phyloP scores from a whole-genome alignment of 2,329 filamentous ascomycete species.

The Arthrobotrys iridis region DNA sequence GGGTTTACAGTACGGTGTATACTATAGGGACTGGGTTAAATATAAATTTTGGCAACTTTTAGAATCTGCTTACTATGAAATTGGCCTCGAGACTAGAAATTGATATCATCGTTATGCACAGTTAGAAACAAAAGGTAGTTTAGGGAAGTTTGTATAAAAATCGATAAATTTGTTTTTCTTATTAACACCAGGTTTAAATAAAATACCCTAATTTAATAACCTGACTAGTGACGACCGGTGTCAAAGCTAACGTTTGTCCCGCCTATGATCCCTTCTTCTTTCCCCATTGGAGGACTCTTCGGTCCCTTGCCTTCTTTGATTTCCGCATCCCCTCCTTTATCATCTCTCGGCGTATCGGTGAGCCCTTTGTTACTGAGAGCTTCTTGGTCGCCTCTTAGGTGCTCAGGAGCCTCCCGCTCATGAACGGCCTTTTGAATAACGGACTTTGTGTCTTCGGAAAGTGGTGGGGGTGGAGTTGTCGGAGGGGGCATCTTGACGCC shows the following conservation, averaged over 20 bases:
- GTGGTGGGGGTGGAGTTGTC: constrained; percentile 8
- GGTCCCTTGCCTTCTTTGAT: constrained; percentile 6
- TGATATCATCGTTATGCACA: too few species aligned
- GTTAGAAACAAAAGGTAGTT: too few species aligned
- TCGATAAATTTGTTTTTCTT: too few species aligned
- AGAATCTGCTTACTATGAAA: too few species aligned
- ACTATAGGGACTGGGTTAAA: background rate
- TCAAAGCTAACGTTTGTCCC: background rate
- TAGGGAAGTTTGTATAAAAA: background rate
- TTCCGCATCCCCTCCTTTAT: background rate
- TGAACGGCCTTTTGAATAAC: constrained; percentile 30
- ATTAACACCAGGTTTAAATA: background rate
- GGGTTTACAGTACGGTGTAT: background rate
- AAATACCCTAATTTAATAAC: background rate
- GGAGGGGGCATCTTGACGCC: constrained; percentile 42
- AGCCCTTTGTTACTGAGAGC: background rate
- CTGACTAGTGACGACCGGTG: background rate
- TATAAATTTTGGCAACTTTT: background rate
- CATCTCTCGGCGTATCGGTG: background rate
- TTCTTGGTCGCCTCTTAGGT: constrained; percentile 21
- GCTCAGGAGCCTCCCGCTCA: constrained; percentile 8
- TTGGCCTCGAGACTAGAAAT: too few species aligned
- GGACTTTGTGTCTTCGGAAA: constrained; percentile 20
- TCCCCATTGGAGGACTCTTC: background rate
- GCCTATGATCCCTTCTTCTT: background rate